Evolutionary conservation across 352 stramenopile species (phyloP).

Genomic region (Pythium dissimile): DNA sequence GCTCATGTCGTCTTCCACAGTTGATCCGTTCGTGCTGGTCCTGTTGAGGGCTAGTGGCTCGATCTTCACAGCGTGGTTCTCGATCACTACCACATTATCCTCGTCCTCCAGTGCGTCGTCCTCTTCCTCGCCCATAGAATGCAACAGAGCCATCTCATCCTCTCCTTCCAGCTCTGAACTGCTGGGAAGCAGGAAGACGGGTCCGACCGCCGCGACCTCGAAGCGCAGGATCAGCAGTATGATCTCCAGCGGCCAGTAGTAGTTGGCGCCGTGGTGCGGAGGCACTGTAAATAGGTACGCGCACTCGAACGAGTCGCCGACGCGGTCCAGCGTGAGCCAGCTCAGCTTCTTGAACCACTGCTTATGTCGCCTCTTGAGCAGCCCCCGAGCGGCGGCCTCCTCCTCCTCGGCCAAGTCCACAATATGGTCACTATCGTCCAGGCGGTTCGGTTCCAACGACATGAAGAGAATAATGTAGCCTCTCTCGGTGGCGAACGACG

Average conservation of each 20-base stretch:
- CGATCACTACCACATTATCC: neutral
- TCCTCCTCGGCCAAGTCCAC: conserved; percentile 21
- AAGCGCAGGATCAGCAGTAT: conserved; percentile 23
- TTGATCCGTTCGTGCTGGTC: neutral
- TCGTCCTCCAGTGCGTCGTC: conserved; percentile 12
- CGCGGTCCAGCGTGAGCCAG: conserved; percentile 25
- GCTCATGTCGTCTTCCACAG: conserved; percentile 13
- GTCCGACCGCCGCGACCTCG: conserved; percentile 12
- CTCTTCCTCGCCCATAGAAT: neutral
- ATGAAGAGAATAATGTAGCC: conserved; percentile 23
- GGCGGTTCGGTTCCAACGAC: conserved; percentile 16
- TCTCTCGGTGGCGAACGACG: conserved; percentile 13
- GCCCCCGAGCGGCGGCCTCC: conserved; percentile 4
- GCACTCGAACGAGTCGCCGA: conserved; percentile 13
- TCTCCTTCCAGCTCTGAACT: neutral
- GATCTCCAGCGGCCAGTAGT: conserved; percentile 29
- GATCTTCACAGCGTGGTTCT: conserved; percentile 12
- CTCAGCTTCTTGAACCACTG: conserved; percentile 28
- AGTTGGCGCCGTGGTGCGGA: conserved; percentile 7
- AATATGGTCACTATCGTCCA: conserved; percentile 18
- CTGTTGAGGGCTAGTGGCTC: conserved; percentile 5
- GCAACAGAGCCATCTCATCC: neutral
- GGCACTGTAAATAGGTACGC: conserved; percentile 25
- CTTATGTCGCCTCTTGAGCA: conserved; percentile 10
- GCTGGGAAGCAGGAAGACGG: conserved; percentile 12